Percentiles rank a stretch among this genome's conserved stretches.
These are phyloP conservation scores for Dacryopinax primogenitus DNA, from an alignment of 768 basidiomycete genomes.

Conservation along the genomic window DNA sequence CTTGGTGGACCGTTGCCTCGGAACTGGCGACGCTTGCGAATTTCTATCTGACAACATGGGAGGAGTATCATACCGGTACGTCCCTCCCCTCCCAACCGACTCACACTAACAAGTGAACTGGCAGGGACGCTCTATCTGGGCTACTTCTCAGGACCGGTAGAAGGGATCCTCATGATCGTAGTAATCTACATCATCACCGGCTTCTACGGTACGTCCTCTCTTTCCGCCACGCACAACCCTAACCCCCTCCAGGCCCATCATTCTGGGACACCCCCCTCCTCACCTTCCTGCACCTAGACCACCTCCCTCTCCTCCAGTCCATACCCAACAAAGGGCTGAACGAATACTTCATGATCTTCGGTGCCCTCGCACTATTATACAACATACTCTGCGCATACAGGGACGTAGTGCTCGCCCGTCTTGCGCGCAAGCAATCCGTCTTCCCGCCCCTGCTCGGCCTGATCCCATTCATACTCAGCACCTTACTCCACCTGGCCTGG, in stretches of 20 bases:
- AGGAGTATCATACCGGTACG: constrained; percentile 75
- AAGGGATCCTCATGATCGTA: constrained; percentile 83
- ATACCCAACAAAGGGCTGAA: constrained; percentile 66
- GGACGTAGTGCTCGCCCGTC: constrained; percentile 1
- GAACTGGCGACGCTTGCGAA: constrained; percentile 64
- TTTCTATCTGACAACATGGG: constrained; percentile 75
- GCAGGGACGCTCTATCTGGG: constrained; percentile 79
- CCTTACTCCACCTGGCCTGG: constrained; percentile 67
- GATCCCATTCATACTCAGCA: constrained; percentile 63
- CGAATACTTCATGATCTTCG: constrained; percentile 78
- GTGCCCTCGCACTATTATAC: constrained; percentile 50
- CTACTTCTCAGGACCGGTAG: constrained; percentile 88
- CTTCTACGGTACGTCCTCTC: constrained; percentile 40
- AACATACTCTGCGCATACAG: constrained; percentile 65
- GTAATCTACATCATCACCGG: constrained; percentile 67
- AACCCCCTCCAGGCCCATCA: constrained; percentile 41
- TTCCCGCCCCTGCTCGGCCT: constrained; percentile 54
- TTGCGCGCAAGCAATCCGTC: constrained; percentile 18
- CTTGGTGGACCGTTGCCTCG: constrained; percentile 93
- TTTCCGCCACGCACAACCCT: constrained; percentile 6
- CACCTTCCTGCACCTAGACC: constrained; percentile 39
- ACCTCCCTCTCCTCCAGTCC: constrained; percentile 35
- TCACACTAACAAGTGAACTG: neutral
- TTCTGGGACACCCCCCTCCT: constrained; percentile 70
- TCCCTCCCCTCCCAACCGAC: constrained; percentile 7